Conservation (phyloP, 2,329 filamentous ascomycete genomes). For the Xylariomycetidae sp. region DNA sequence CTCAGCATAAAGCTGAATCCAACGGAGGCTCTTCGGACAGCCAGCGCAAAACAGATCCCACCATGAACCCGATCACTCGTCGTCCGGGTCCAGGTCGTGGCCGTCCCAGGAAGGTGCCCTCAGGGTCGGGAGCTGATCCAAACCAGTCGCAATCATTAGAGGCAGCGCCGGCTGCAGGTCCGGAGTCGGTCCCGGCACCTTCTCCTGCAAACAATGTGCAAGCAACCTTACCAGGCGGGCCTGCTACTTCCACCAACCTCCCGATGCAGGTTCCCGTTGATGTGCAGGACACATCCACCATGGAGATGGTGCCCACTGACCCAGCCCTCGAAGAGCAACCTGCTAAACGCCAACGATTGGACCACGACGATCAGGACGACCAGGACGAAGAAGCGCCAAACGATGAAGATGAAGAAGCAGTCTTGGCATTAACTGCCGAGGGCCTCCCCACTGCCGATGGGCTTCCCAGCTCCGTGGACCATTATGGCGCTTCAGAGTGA, state of each 20-base stretch:
- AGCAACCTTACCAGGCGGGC: conserved; percentile 4
- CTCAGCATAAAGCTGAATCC: conserved; percentile 46
- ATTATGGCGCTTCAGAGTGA: conserved; percentile 23
- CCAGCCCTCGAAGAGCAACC: conserved; percentile 22
- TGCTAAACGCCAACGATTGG: conserved; percentile 25
- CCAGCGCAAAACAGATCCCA: conserved; percentile 41
- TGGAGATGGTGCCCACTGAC: conserved; percentile 14
- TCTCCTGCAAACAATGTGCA: conserved; percentile 2
- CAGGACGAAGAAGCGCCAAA: conserved; percentile 15
- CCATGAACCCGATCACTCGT: conserved; percentile 52
- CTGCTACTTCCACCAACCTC: conserved; percentile 5
- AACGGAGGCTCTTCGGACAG: conserved; percentile 29
- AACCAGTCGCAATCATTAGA: conserved; percentile 8
- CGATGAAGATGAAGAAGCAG: conserved; percentile 21
- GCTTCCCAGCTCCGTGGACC: conserved; percentile 16
- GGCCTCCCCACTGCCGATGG: conserved; percentile 16
- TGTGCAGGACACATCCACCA: conserved; percentile 13
- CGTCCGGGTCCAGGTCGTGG: conserved; percentile 53
- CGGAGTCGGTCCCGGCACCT: conserved; percentile 6
- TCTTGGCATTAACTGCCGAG: conserved; percentile 23
- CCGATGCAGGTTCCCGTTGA: conserved; percentile 8
- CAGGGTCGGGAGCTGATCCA: conserved; percentile 8
- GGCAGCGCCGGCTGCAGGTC: conserved; percentile 3
- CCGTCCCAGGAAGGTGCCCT: conserved; percentile 42
- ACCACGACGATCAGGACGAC: conserved; percentile 11